These are phyloP conservation scores for Verbena officinalis DNA, from an alignment of 257 asterid species.

Conservation along the genomic window DNA sequence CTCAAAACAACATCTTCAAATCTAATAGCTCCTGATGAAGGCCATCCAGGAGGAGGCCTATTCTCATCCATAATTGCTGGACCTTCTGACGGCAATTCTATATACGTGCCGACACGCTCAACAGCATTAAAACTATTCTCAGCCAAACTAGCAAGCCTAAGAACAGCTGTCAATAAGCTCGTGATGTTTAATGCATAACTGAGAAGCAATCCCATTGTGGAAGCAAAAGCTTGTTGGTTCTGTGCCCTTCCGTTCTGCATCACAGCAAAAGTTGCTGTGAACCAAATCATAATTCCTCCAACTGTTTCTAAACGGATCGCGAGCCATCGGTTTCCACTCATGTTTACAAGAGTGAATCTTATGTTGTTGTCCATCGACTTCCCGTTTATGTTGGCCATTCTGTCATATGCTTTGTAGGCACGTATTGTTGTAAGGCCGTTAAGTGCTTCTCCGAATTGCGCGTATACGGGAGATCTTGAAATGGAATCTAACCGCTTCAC, in stretches of 20 bases:
- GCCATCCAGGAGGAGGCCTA: slow-evolving; percentile 99
- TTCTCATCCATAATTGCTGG: slow-evolving; percentile 61
- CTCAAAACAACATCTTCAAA: slow-evolving; percentile 84
- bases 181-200: slow-evolving; percentile 90
- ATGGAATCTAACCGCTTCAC: slow-evolving; percentile 93
- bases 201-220: slow-evolving; percentile 97
- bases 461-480: slow-evolving; percentile 95
- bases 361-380: slow-evolving; percentile 88
- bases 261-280: slow-evolving; percentile 96
- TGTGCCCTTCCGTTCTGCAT: slow-evolving; percentile 86
- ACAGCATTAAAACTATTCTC: slow-evolving; percentile 95
- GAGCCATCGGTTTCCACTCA: slow-evolving; percentile 98
- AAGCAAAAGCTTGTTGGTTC: slow-evolving; percentile 87
- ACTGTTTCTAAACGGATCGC: slow-evolving; percentile 87
- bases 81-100: slow-evolving; percentile 86
- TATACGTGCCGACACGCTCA: slow-evolving; percentile 90
- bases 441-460: slow-evolving; percentile 96
- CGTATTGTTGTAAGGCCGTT: slow-evolving; percentile 91
- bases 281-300: slow-evolving; percentile 97
- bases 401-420: slow-evolving; percentile 93
- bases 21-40: slow-evolving; percentile 75
- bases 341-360: slow-evolving; percentile 84
- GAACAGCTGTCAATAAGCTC: slow-evolving; percentile 72
- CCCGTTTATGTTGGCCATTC: slow-evolving; percentile 87
- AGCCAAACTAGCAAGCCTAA: slow-evolving; percentile 90